Conservation (phyloP, 2,329 filamentous ascomycete genomes). For the Venturia effusa region DNA sequence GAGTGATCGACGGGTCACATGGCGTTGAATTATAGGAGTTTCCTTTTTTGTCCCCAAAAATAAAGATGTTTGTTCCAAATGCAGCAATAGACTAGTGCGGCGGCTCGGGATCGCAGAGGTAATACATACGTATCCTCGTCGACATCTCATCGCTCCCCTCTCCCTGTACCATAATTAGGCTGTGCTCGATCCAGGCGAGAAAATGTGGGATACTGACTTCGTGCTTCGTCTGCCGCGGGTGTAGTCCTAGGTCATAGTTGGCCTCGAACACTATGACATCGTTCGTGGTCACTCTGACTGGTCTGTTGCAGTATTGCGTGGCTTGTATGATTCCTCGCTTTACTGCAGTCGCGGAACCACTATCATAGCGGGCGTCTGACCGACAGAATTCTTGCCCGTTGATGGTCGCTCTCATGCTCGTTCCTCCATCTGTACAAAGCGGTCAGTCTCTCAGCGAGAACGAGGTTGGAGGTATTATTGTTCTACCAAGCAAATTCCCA, state of each 20-base stretch:
- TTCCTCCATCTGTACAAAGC: not conserved
- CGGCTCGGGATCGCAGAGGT: not conserved
- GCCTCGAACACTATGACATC: not conserved
- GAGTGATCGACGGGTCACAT: too few relatives aligned
- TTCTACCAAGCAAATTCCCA: not conserved
- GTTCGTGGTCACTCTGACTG: not conserved
- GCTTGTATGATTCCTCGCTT: not conserved
- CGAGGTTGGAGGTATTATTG: not conserved
- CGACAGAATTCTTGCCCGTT: not conserved
- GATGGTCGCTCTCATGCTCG: not conserved
- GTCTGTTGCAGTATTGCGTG: constrained; percentile 1
- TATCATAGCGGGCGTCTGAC: not conserved
- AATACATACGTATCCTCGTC: not conserved
- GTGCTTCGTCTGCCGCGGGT: not conserved
- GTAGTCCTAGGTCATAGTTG: not conserved
- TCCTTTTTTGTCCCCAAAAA: too few relatives aligned
- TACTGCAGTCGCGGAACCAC: not conserved
- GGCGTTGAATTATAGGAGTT: too few relatives aligned
- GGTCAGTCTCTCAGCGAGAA: too few relatives aligned
- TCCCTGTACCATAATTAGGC: not conserved
- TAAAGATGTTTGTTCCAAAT: too few relatives aligned
- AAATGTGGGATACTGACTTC: not conserved
- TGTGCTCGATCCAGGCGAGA: not conserved
- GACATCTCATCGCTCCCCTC: not conserved
- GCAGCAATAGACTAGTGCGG: not conserved